Base-by-base conservation (phyloP, 1,284 basidiomycete species). In the Heterobasidion annosum region DNA sequence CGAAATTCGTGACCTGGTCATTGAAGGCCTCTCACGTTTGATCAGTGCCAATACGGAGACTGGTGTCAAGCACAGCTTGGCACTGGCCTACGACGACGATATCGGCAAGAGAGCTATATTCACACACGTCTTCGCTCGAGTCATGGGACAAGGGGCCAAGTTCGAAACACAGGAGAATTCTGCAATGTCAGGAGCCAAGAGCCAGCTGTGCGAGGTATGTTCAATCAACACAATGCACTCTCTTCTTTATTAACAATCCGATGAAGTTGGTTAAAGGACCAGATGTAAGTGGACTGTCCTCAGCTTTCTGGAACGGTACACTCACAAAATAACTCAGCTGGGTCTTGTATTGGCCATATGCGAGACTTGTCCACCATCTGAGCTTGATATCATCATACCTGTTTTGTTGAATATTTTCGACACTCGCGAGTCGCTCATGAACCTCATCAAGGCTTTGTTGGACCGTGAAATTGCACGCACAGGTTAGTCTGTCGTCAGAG, bases 391-490 rank as follows among this genome's bases (percentile, higher is more conserved):
- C 58, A 85, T 94, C 72, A 85, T 94, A 47, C 83, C 85, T 1
- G 83, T 95, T n/a, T 72, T 97, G 51, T 78, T 96, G 62, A 91
- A 94, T 59, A 72, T 93, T 18, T 93, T 93, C 65, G 88, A 95
- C 64, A 85, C 85, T 2, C 81, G 87, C 16, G 74, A 77, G n/a
- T 79, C 83, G 2, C 70, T 94, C 34, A 77, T 94, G 67, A 75
- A 72, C 40, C 72, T 97, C 40, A 74, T 96, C 61, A 92, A 91
- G 67, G 77, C 81, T 6, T 82, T 95, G 73, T 87, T 96, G 58
- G 89, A 93, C 62, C 77, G 85, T 54, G 93, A 97, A 68, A 81
- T 97, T 43, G 74, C 81, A 16, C 76, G 78, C 51, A 92, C 89
- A 47, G 81, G 91, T 91, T 63, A 59, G 69, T 59, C 13, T 34